These are phyloP conservation scores for Narthecium ossifragum DNA, from an alignment of 106 monocot genomes.

Conservation along the genomic window DNA sequence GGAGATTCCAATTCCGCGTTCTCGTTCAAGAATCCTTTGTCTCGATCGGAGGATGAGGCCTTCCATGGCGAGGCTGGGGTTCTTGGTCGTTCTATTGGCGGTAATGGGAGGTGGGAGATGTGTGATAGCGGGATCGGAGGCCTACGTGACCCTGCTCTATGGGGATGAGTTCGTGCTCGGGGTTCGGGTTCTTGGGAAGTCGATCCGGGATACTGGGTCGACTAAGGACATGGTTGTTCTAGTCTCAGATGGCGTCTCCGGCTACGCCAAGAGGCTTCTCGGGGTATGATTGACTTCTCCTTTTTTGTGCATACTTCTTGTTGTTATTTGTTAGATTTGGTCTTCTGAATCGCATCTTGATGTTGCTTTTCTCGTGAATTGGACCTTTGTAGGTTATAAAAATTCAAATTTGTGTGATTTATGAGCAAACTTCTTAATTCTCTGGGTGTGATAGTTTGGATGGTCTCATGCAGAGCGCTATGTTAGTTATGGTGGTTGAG, in stretches of 20 bases:
- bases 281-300: constrained; percentile 9
- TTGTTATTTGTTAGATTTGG: too few relatives aligned
- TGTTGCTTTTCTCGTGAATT: too few relatives aligned
- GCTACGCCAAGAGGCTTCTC: constrained; percentile 33
- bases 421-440: too few relatives aligned
- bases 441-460: too few relatives aligned
- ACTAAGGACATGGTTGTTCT: constrained; percentile 38
- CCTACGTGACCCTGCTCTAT: constrained; percentile 36
- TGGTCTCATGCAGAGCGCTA: too few relatives aligned
- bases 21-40: too few relatives aligned
- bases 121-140: constrained; percentile 14
- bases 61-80: neutral
- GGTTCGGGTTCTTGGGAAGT: constrained; percentile 43
- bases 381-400: too few relatives aligned
- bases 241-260: constrained; percentile 46
- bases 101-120: neutral
- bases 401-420: too few relatives aligned
- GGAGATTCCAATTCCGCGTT: too few relatives aligned
- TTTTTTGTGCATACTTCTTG: constrained; percentile 7
- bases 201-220: constrained; percentile 36
- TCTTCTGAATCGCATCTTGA: too few relatives aligned
- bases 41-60: neutral
- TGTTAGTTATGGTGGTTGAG: too few relatives aligned
- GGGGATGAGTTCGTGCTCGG: constrained; percentile 50
- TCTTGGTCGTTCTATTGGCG: constrained; percentile 3